Base-by-base conservation (phyloP, 106 monocot species). In the Chionographis japonica region DNA sequence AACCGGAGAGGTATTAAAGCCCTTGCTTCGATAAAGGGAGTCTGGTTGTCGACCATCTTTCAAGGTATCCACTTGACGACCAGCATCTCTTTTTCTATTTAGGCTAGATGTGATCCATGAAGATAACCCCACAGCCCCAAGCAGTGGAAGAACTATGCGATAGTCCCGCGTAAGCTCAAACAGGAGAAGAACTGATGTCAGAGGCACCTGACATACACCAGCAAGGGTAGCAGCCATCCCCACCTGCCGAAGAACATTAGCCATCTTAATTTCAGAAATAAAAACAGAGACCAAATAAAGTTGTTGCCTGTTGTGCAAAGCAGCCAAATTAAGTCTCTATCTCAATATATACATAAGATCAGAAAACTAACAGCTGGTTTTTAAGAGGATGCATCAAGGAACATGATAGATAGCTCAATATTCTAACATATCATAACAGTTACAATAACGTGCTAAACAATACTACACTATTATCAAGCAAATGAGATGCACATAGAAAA, bases 211-310 rank as follows among this genome's bases (percentile, higher is more conserved):
- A 52, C 95, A 95, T 57, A 95, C 91, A 40, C 95, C 95, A 63
- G 95, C 86, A 62, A 95, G 86, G 54, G 95, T 95, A 41, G 95
- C 95, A 61, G 88, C 95, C 95, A 95, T 95, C 11, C 95, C 91
- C n/a, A 95, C 94, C 94, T 94, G 82, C 60, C 18, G 41, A 72
- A 56, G 13, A 39, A 56, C 54, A 55, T 37, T 36, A 12, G 46
- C 2, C 16, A 37, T 46, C 17, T 13, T 66, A 43, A 62, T 20
- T 54, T 12, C 53, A 53, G 5, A 17, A n/a, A 53, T 40, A 9
- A 1, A 68, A 18, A 58, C 4, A 35, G 14, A 39, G 19, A 61
- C 16, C 52, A 3, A 50, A 67, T 9, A 20, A 58, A 65, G 35
- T 27, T 27, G 27, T 27, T 1, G 27, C 27, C 27, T 27, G 27